Conservation (phyloP, 179 eudicot species). For the Silene coronaria region DNA sequence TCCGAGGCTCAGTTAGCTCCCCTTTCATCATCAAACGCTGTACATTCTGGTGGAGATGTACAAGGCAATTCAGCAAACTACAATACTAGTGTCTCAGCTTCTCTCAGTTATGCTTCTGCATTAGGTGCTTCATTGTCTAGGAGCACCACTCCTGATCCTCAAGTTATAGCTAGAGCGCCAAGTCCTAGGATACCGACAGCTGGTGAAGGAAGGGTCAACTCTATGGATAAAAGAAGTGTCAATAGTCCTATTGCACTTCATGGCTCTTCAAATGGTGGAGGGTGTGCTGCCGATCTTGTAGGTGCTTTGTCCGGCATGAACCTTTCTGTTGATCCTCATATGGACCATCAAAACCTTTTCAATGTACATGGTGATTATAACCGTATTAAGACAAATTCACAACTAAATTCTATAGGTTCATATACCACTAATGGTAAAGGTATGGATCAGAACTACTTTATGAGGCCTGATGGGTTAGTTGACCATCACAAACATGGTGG, state of each 20-base stretch:
- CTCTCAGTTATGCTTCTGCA: conserved; percentile 88
- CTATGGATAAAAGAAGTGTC: conserved; percentile 54
- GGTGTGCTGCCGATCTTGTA: conserved; percentile 48
- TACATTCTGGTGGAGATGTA: conserved; percentile 27
- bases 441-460: conserved; percentile 35
- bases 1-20: conserved; percentile 67
- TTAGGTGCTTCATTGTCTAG: conserved; percentile 85
- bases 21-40: conserved; percentile 30
- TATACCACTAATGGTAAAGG: conserved; percentile 29
- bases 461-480: conserved; percentile 39
- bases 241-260: conserved; percentile 54
- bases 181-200: conserved; percentile 89
- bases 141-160: conserved; percentile 92
- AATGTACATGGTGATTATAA: conserved; percentile 49
- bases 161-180: conserved; percentile 74
- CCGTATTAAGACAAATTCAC: conserved; percentile 40
- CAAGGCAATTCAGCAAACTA: too few relatives aligned
- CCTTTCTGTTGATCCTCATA: conserved; percentile 49
- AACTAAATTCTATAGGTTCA: conserved; percentile 29
- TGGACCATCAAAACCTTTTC: conserved; percentile 46
- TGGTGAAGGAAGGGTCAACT: conserved; percentile 60
- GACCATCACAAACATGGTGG: conserved; percentile 51
- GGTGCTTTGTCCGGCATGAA: conserved; percentile 79
- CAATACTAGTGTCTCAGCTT: conserved; percentile 40
- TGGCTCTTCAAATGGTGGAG: conserved; percentile 37